Conservation (phyloP, 2,329 filamentous ascomycete species). For the Aspergillus quadricinctus region DNA sequence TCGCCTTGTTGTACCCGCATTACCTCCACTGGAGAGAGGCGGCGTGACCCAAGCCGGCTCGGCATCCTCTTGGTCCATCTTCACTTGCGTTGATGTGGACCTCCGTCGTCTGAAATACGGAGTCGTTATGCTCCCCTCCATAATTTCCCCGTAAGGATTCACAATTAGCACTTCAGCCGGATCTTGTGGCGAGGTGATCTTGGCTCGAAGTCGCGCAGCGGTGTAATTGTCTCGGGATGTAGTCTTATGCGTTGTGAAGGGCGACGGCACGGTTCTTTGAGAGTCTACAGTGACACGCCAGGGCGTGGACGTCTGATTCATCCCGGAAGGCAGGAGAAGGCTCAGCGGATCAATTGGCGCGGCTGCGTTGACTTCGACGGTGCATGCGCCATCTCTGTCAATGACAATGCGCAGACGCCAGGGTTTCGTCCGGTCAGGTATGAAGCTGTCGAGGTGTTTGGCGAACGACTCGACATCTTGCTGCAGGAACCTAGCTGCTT, state of each 20-base stretch:
- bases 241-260: constrained; percentile 85
- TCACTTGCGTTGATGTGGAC: not conserved
- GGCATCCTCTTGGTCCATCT: not conserved
- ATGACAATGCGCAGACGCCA: constrained; percentile 38
- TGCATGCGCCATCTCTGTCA: constrained; percentile 25
- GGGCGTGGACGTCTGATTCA: constrained; percentile 11
- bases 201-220: constrained; percentile 58
- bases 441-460: constrained; percentile 25
- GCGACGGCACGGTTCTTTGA: constrained; percentile 46
- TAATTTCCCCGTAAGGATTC: constrained; percentile 62
- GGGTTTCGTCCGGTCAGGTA: constrained; percentile 29
- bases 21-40: constrained; percentile 69
- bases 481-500: constrained; percentile 27
- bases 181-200: constrained; percentile 44
- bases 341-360: constrained; percentile 20
- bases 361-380: constrained; percentile 30
- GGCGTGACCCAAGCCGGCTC: constrained; percentile 74
- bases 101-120: constrained; percentile 68
- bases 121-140: constrained; percentile 81
- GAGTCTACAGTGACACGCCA: constrained; percentile 55
- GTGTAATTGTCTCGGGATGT: constrained; percentile 70
- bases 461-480: constrained; percentile 27
- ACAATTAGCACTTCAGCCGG: constrained; percentile 71
- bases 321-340: constrained; percentile 23
- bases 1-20: constrained; percentile 73